phyloP scores from a whole-genome alignment of 306 rosid species.

The Canavalia gladiata region DNA sequence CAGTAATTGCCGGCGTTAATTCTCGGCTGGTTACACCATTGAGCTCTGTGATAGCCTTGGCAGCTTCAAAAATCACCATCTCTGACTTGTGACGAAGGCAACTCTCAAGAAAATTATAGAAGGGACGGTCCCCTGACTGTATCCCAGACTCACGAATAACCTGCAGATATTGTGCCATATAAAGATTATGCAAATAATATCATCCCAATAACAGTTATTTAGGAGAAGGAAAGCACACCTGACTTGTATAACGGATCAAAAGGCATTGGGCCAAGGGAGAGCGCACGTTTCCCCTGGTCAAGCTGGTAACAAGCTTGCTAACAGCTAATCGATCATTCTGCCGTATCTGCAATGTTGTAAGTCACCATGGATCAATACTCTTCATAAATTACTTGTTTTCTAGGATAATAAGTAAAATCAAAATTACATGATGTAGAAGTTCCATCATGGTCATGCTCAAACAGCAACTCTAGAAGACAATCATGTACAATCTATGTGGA shows the following conservation, averaged over 20 bases:
- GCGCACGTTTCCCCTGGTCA: constrained; percentile 94
- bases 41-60: constrained; percentile 96
- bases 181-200: constrained; percentile 33
- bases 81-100: constrained; percentile 99
- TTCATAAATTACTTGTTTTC: constrained; percentile 19
- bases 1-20: constrained; percentile 95
- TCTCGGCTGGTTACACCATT: constrained; percentile 90
- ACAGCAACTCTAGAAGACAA: constrained; percentile 41
- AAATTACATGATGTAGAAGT: constrained; percentile 23
- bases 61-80: constrained; percentile 99
- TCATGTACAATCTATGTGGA: constrained; percentile 19
- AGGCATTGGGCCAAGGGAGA: constrained; percentile 99
- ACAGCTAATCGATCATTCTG: constrained; percentile 98
- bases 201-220: constrained; percentile 10
- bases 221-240: constrained; percentile 63
- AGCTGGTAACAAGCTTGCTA: constrained; percentile 97
- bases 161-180: constrained; percentile 54
- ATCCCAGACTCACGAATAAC: constrained; percentile 89
- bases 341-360: constrained; percentile 76
- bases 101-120: constrained; percentile 95
- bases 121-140: constrained; percentile 95
- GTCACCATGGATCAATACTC: constrained; percentile 20
- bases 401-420: constrained; percentile 5
- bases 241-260: constrained; percentile 95
- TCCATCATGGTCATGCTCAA: constrained; percentile 29